phyloP scores from a whole-genome alignment of 75 land plant genomes.

The Gnetum montanum region DNA sequence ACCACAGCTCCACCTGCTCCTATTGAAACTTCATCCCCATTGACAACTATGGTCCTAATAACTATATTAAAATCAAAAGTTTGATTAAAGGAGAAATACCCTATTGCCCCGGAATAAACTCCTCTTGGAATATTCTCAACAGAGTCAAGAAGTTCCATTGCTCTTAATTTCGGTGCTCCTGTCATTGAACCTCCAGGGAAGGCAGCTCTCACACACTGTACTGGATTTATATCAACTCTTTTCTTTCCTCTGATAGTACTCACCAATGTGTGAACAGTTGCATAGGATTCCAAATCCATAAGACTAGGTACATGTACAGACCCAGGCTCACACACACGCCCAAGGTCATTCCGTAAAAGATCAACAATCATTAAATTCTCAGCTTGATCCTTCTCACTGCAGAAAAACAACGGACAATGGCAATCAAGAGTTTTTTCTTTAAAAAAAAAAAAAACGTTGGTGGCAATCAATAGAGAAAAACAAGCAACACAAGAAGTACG shows the following conservation, averaged over 20 bases:
- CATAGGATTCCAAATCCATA: conserved; percentile 93
- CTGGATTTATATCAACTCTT: conserved; percentile 31
- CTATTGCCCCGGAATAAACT: conserved; percentile 86
- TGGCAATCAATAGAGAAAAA: not conserved
- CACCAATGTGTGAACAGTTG: conserved; percentile 97
- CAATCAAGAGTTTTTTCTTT: not conserved
- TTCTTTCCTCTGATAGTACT: conserved; percentile 83
- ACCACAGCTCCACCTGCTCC: conserved; percentile 98
- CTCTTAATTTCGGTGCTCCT: conserved; percentile 91
- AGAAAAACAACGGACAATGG: too few relatives aligned
- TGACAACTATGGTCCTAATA: conserved; percentile 78
- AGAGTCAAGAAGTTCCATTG: conserved; percentile 89
- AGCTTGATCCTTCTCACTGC: conserved; percentile 96
- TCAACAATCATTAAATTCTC: conserved; percentile 99
- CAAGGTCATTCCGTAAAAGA: conserved; percentile 92
- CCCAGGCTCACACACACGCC: conserved; percentile 92
- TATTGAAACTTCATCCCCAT: conserved; percentile 64
- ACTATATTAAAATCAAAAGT: conserved; percentile 96
- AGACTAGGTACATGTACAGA: conserved; percentile 86
- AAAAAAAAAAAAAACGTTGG: not conserved
- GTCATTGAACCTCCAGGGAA: conserved; percentile 99
- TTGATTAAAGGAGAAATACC: conserved; percentile 79
- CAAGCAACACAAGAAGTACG: too few relatives aligned
- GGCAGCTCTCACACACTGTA: conserved; percentile 86
- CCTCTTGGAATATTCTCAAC: conserved; percentile 76